A percentile compares a stretch with the other conserved stretches of the same genome.
These are phyloP conservation scores for Sinapis alba DNA, from an alignment of 441 rosid species.

Conservation along the genomic window DNA sequence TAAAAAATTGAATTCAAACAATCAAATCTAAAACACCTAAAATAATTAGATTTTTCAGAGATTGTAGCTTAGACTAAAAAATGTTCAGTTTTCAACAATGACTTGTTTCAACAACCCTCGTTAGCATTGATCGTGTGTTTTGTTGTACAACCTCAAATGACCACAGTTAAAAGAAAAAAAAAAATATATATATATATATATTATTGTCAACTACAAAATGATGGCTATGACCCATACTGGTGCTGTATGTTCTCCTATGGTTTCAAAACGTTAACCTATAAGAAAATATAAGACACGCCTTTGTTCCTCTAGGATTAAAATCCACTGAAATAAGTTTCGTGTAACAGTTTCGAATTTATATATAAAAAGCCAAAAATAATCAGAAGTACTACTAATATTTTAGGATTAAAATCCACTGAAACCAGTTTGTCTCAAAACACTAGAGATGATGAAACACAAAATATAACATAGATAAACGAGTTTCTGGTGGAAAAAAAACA, in stretches of 20 bases:
- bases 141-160: neutral
- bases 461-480: neutral
- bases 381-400: neutral
- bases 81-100: neutral
- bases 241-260: neutral
- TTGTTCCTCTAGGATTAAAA: neutral
- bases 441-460: neutral
- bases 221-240: neutral
- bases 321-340: neutral
- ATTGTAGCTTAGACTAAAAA: neutral
- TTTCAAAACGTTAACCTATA: neutral
- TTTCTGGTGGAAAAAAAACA: neutral
- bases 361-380: neutral
- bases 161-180: neutral
- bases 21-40: neutral
- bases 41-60: neutral
- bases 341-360: neutral
- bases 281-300: neutral
- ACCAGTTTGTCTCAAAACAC: neutral
- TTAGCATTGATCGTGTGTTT: neutral
- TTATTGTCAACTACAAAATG: neutral
- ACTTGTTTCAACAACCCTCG: neutral
- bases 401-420: neutral
- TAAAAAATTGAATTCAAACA: neutral
- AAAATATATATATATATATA: too few species aligned